Evolutionary conservation across 164 flowering plant genomes (phyloP).

Genomic region (Brasenia schreberi): DNA sequence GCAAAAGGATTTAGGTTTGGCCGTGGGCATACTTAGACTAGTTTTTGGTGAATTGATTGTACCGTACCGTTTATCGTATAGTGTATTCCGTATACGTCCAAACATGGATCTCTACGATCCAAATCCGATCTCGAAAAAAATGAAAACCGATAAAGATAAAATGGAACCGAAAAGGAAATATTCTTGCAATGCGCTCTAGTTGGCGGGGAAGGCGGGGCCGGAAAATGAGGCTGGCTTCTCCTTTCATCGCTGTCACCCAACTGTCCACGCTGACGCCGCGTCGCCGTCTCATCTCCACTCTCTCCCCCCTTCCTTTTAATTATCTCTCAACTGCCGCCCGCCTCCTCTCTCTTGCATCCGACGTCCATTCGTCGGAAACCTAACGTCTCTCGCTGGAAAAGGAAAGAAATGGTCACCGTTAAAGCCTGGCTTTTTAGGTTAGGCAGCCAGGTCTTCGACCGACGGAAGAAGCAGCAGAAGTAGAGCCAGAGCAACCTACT

Average conservation of each 20-base stretch:
- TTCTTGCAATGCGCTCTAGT: too few species aligned
- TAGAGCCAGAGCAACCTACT: neutral
- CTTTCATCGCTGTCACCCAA: neutral
- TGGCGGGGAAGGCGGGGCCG: too few species aligned
- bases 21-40: too few species aligned
- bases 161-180: too few species aligned
- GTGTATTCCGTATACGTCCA: too few species aligned
- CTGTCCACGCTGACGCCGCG: neutral
- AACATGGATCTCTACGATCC: too few species aligned
- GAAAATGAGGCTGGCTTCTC: neutral
- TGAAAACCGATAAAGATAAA: too few species aligned
- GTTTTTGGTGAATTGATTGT: too few species aligned
- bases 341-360: neutral
- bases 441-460: neutral
- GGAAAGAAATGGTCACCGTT: neutral
- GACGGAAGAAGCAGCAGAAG: neutral
- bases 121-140: too few species aligned
- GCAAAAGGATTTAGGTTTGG: too few species aligned
- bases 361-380: neutral
- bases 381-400: neutral
- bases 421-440: neutral
- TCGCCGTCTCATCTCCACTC: neutral
- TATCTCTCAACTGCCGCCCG: neutral
- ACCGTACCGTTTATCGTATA: too few species aligned
- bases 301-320: neutral